These are phyloP conservation scores for Didymosphaeria variabile DNA, from an alignment of 2,329 filamentous ascomycete genomes.

Conservation along the genomic window DNA sequence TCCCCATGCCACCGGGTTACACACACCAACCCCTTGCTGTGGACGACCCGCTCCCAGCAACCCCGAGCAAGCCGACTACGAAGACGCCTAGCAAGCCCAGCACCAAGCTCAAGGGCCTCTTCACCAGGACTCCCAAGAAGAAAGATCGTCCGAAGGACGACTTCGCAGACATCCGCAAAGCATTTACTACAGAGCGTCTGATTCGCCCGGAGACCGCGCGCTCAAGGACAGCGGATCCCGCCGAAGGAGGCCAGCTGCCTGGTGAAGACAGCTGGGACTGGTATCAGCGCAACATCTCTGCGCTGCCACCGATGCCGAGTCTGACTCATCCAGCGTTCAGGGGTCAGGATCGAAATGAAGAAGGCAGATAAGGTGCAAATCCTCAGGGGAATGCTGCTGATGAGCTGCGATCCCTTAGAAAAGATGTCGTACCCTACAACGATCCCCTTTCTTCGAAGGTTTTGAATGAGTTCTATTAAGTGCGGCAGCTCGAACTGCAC, in stretches of 20 bases:
- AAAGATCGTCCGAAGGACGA: not conserved
- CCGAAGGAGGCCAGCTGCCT: not conserved
- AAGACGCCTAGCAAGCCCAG: not conserved
- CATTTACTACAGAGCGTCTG: not conserved
- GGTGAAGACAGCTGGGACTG: conserved; percentile 7
- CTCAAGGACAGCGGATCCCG: not conserved
- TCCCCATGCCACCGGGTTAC: not conserved
- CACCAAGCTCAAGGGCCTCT: not conserved
- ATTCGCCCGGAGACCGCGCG: not conserved
- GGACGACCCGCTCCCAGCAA: not conserved
- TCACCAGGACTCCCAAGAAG: not conserved
- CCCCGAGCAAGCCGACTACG: not conserved
- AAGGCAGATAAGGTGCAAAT: too few relatives aligned
- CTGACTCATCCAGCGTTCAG: not conserved
- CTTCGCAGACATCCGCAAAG: conserved; percentile 2
- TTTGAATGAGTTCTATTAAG: too few relatives aligned
- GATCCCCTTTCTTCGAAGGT: too few relatives aligned
- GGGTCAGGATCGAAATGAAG: too few relatives aligned
- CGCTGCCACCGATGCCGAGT: not conserved
- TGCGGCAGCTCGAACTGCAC: too few relatives aligned
- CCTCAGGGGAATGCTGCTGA: too few relatives aligned
- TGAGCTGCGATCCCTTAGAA: too few relatives aligned
- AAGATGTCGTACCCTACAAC: too few relatives aligned
- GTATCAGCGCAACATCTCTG: not conserved
- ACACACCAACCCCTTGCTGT: not conserved